Evolutionary conservation across 2,329 filamentous ascomycete species (phyloP).

Genomic region (Sporothrix inflata): DNA sequence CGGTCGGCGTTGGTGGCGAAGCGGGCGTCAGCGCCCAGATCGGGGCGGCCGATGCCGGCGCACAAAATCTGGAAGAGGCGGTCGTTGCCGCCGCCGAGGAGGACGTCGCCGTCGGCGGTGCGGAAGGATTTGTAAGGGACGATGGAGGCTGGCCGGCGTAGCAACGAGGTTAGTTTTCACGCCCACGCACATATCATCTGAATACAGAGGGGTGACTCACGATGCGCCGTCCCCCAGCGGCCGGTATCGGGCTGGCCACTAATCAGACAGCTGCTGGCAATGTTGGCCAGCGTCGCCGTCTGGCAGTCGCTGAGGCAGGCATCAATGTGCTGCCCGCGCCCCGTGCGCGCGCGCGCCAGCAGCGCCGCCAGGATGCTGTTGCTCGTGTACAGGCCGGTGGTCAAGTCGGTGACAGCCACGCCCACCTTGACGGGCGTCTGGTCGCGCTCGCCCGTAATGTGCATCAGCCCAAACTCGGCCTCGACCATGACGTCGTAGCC

Average conservation of each 20-base stretch:
- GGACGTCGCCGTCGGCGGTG: slow-evolving; percentile 70
- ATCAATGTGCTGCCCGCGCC: slow-evolving; percentile 89
- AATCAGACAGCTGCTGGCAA: slow-evolving; percentile 88
- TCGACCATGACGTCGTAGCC: slow-evolving; percentile 99
- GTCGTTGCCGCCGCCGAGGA: slow-evolving; percentile 75
- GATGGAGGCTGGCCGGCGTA: slow-evolving; percentile 72
- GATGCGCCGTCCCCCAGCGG: slow-evolving; percentile 95
- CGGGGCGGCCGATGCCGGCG: slow-evolving; percentile 58
- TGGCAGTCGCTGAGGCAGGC: slow-evolving; percentile 91
- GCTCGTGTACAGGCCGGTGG: slow-evolving; percentile 90
- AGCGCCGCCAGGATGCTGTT: slow-evolving; percentile 96
- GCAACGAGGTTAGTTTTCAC: slow-evolving; percentile 22
- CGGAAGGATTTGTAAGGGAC: slow-evolving; percentile 90
- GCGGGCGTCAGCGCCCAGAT: slow-evolving; percentile 63
- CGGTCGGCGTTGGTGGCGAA: slow-evolving; percentile 65
- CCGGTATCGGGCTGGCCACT: slow-evolving; percentile 86
- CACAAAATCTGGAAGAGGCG: slow-evolving; percentile 68
- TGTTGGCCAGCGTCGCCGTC: slow-evolving; percentile 90
- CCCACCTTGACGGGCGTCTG: slow-evolving; percentile 96
- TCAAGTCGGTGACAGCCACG: slow-evolving; percentile 94
- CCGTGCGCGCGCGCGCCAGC: slow-evolving; percentile 72
- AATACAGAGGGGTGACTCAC: slow-evolving; percentile 49
- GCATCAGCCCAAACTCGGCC: slow-evolving; percentile 97
- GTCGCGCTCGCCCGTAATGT: slow-evolving; percentile 88
- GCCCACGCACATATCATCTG: background rate